Percentiles rank a stretch among this genome's conserved stretches.
Evolutionary conservation across 1,284 basidiomycete species (phyloP).

Genomic region (Golubevia pallescens): DNA sequence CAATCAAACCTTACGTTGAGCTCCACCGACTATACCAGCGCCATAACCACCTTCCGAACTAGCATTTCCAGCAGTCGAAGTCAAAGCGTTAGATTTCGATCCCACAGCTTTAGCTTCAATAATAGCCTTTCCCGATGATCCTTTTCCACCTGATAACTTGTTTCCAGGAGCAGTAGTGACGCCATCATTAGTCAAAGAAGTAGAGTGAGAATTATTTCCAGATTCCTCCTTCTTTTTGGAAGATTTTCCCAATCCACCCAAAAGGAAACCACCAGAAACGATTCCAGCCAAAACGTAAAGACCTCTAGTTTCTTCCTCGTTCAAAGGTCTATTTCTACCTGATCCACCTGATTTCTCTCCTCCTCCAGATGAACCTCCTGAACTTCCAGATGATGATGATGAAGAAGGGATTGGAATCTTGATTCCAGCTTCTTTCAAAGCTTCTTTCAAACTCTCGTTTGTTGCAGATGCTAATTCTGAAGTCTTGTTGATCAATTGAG

Average conservation of each 20-base stretch:
- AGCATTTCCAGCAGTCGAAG: not conserved
- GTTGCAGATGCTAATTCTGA: not conserved
- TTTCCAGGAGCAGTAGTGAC: not conserved
- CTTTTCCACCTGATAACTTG: not conserved
- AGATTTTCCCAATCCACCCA: conserved; percentile 32
- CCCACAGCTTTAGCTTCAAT: not conserved
- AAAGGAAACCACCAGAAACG: conserved; percentile 33
- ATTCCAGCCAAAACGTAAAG: conserved; percentile 39
- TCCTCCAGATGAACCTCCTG: not conserved
- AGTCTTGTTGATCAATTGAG: not conserved
- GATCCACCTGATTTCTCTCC: not conserved
- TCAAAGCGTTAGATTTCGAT: not conserved
- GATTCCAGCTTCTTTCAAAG: conserved; percentile 1
- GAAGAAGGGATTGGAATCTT: conserved; percentile 7
- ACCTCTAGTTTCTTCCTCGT: conserved; percentile 40
- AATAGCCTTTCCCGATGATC: not conserved
- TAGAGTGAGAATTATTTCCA: no score
- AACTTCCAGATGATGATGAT: conserved; percentile 8
- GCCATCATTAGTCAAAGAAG: not conserved
- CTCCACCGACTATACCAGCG: not conserved
- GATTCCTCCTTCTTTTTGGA: conserved; percentile 1
- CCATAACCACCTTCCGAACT: not conserved
- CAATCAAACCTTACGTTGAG: not conserved
- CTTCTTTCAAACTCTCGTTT: not conserved
- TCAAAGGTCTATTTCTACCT: conserved; percentile 33